phyloP scores from a whole-genome alignment of 2,329 filamentous ascomycete genomes.

The Ophiocordyceps camponoti-floridani region DNA sequence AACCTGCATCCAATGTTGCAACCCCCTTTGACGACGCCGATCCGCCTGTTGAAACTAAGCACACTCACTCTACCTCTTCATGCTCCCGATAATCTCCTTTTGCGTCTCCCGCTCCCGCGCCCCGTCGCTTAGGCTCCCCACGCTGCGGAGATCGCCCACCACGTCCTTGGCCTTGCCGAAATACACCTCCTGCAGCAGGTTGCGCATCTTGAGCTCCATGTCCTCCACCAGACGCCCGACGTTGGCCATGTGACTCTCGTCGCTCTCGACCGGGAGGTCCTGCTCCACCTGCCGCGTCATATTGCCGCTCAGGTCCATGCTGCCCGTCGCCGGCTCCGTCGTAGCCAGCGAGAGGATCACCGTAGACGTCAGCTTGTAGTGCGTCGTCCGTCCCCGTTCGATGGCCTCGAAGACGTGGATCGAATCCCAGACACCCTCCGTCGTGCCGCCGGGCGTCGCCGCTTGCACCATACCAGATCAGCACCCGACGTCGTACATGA shows the following conservation, averaged over 20 bases:
- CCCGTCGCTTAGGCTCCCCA: constrained; percentile 67
- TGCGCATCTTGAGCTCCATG: constrained; percentile 99
- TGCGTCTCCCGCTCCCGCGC: constrained; percentile 73
- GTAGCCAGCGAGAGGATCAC: constrained; percentile 81
- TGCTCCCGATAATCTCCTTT: constrained; percentile 64
- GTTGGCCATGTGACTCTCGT: constrained; percentile 89
- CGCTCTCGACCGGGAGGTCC: constrained; percentile 75
- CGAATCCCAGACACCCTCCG: constrained; percentile 82
- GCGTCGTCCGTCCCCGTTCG: constrained; percentile 76
- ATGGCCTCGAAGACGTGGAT: constrained; percentile 98
- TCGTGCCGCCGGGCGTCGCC: constrained; percentile 45
- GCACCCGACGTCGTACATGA: too few species aligned
- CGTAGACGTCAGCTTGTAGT: constrained; percentile 95
- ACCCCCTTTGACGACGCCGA: too few species aligned
- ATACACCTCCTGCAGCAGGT: constrained; percentile 94
- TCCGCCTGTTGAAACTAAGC: too few species aligned
- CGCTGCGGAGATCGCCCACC: constrained; percentile 81
- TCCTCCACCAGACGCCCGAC: constrained; percentile 90
- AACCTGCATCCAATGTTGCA: too few species aligned
- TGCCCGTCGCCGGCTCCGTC: constrained; percentile 41
- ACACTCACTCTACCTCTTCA: constrained; percentile 20
- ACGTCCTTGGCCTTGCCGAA: constrained; percentile 99
- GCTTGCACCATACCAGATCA: constrained; percentile 28
- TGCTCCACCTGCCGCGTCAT: constrained; percentile 95
- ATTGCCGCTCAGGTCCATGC: constrained; percentile 87